phyloP scores from a whole-genome alignment of 2,329 filamentous ascomycete genomes.

The Aphanoascus verrucosus region DNA sequence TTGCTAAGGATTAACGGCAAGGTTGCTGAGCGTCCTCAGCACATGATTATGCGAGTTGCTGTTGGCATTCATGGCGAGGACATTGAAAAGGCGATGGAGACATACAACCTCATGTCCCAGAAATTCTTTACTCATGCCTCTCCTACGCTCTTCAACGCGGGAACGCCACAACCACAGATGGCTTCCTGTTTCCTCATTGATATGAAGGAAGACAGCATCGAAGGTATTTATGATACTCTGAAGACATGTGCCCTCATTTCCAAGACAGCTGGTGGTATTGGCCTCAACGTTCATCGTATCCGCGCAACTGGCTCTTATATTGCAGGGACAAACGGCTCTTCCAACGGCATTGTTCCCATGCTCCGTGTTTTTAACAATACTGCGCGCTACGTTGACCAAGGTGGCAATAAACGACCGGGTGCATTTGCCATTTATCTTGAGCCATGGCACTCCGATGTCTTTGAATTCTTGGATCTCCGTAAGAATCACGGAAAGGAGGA shows the following conservation, averaged over 20 bases:
- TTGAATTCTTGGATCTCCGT: conserved; percentile 91
- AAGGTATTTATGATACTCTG: conserved; percentile 96
- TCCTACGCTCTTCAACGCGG: conserved; percentile 94
- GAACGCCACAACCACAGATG: conserved; percentile 85
- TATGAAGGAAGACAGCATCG: conserved; percentile 99
- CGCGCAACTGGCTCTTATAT: conserved; percentile 97
- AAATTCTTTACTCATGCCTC: conserved; percentile 99
- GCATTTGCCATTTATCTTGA: conserved; percentile 98
- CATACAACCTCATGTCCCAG: conserved; percentile 97
- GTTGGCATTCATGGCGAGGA: conserved; percentile 94
- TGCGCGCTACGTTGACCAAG: conserved; percentile 94
- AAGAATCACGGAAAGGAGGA: conserved; percentile 99
- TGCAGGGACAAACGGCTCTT: conserved; percentile 93
- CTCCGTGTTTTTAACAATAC: conserved; percentile 99
- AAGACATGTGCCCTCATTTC: conserved; percentile 99
- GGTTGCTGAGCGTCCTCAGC: conserved; percentile 92
- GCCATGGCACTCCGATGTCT: conserved; percentile 97
- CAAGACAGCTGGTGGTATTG: conserved; percentile 97
- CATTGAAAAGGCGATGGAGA: conserved; percentile 89
- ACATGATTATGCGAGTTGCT: conserved; percentile 99
- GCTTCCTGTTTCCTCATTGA: conserved; percentile 98
- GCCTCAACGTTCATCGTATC: conserved; percentile 91
- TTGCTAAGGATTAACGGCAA: conserved; percentile 91
- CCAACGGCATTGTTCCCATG: conserved; percentile 96
- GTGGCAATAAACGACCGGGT: conserved; percentile 97